A percentile compares a stretch with the other conserved stretches of the same genome.
These are phyloP conservation scores for Inonotus obliquus DNA, from an alignment of 1,284 basidiomycete genomes.

Conservation along the genomic window DNA sequence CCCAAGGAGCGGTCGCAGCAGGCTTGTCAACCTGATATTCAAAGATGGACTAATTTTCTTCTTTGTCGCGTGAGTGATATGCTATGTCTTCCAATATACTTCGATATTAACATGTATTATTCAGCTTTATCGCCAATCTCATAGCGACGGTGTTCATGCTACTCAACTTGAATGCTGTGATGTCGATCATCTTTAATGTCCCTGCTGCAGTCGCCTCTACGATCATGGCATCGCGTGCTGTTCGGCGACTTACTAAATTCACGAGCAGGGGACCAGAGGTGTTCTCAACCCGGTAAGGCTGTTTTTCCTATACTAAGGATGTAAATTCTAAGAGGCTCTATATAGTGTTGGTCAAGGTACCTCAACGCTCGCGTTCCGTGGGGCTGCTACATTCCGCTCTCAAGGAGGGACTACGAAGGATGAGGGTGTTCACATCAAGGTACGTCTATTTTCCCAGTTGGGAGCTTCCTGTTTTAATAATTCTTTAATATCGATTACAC, in stretches of 20 bases:
- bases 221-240: constrained; percentile 19
- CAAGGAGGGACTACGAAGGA: constrained; percentile 10
- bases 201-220: constrained; percentile 66
- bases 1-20: constrained; percentile 38
- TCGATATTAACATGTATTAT: constrained; percentile 8
- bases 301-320: background rate
- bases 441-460: background rate
- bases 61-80: constrained; percentile 55
- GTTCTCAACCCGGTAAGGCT: constrained; percentile 15
- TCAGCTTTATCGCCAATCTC: constrained; percentile 60
- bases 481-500: background rate
- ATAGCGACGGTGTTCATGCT: constrained; percentile 73
- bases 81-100: background rate
- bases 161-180: constrained; percentile 63
- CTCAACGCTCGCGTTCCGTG: constrained; percentile 19
- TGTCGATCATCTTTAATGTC: constrained; percentile 72
- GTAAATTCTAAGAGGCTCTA: background rate
- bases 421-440: constrained; percentile 19
- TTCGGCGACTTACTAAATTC: constrained; percentile 20
- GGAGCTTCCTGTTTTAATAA: background rate
- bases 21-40: constrained; percentile 62
- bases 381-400: constrained; percentile 12
- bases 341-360: constrained; percentile 13
- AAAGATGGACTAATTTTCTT: constrained; percentile 70
- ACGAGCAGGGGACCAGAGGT: constrained; percentile 18